Percentiles rank a stretch among this genome's conserved stretches.
These are phyloP conservation scores for Citrus sp. DNA, from an alignment of 345 rosid species.

Conservation along the genomic window DNA sequence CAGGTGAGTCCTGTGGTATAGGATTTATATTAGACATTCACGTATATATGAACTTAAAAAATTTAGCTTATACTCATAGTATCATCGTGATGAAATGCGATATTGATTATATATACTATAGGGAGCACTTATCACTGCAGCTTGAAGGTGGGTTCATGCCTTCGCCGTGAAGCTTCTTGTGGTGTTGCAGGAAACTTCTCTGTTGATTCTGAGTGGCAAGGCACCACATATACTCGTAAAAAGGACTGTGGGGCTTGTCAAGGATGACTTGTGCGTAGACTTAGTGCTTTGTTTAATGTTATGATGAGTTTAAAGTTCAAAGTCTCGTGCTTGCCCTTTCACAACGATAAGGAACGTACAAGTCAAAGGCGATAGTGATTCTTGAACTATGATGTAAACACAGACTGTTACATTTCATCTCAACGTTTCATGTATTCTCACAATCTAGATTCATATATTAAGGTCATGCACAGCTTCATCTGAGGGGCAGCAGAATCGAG, in stretches of 20 bases:
- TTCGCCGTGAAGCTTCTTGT: constrained; percentile 27
- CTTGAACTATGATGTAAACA: no score
- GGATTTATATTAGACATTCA: constrained; percentile 18
- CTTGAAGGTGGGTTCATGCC: constrained; percentile 25
- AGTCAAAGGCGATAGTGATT: constrained; percentile 3
- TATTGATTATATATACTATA: neutral
- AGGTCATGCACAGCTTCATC: no score
- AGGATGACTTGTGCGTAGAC: constrained; percentile 9
- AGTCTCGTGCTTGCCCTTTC: constrained; percentile 7
- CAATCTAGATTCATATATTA: no score
- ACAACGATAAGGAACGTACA: neutral
- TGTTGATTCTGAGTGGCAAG: constrained; percentile 15
- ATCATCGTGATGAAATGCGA: neutral
- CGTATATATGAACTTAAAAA: neutral
- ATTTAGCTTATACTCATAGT: no score
- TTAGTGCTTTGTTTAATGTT: neutral
- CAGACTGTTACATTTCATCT: neutral
- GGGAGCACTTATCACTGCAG: neutral
- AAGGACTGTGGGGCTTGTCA: constrained; percentile 6
- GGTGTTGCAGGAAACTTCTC: constrained; percentile 37
- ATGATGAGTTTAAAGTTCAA: neutral
- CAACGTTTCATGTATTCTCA: no score
- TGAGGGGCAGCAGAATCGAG: no score
- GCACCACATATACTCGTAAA: neutral
- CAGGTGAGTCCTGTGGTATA: constrained; percentile 23